These are phyloP conservation scores for Trypanosomatidae sp. DNA, from an alignment of 208 protist species.

Conservation along the genomic window DNA sequence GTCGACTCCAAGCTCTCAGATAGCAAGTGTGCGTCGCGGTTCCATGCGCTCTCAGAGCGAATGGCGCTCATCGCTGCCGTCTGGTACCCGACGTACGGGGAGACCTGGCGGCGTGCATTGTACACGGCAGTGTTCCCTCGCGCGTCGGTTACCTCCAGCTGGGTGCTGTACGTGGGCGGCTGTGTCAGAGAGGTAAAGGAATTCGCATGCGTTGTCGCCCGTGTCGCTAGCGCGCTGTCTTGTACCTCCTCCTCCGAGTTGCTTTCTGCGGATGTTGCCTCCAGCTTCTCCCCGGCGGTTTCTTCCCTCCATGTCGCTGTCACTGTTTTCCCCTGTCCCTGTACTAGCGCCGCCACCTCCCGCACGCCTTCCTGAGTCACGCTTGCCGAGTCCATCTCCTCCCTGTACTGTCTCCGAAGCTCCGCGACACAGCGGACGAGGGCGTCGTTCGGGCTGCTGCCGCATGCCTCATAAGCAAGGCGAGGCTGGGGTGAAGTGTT, in stretches of 20 bases:
- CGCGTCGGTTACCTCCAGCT: slow-evolving; percentile 18
- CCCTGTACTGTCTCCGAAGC: slow-evolving; percentile 51
- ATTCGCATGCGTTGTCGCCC: not conserved
- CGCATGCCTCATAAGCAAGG: slow-evolving; percentile 44
- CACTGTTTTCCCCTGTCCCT: slow-evolving; percentile 28
- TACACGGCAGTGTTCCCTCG: slow-evolving; percentile 20
- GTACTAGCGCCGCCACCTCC: slow-evolving; percentile 58
- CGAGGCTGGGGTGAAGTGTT: slow-evolving; percentile 40
- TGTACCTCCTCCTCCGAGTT: not conserved
- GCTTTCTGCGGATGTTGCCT: not conserved
- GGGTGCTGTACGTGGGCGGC: slow-evolving; percentile 20
- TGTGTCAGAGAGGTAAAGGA: slow-evolving; percentile 7
- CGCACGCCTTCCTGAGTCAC: slow-evolving; percentile 65
- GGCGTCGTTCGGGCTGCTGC: slow-evolving; percentile 58
- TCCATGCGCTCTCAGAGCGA: slow-evolving; percentile 38
- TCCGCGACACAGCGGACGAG: slow-evolving; percentile 56
- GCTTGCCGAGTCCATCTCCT: slow-evolving; percentile 51
- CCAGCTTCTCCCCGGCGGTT: not conserved
- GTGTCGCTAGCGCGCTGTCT: not conserved
- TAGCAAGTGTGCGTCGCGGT: slow-evolving; percentile 24
- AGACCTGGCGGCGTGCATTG: slow-evolving; percentile 47
- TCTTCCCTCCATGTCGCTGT: slow-evolving; percentile 14
- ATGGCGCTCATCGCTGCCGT: slow-evolving; percentile 45
- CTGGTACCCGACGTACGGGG: slow-evolving; percentile 56
- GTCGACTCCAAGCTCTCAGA: slow-evolving; percentile 23